Conservation (phyloP, 2,329 filamentous ascomycete species). For the Coniochaeta prunicola region DNA sequence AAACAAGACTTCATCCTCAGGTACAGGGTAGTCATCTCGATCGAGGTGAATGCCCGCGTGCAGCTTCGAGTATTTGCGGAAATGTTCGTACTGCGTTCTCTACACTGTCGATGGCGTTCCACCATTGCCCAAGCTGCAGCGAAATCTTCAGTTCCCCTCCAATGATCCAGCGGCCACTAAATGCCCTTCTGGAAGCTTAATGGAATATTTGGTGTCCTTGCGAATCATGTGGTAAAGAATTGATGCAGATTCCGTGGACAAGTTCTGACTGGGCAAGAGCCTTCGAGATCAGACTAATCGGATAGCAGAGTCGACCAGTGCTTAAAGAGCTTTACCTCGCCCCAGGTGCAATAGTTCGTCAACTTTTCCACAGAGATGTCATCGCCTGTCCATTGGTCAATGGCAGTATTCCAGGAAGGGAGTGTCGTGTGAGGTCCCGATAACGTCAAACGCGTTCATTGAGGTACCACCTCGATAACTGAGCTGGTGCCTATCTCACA, state of each 20-base stretch:
- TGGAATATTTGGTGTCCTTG: conserved; percentile 18
- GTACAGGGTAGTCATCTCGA: too few species aligned
- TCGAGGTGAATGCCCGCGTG: too few species aligned
- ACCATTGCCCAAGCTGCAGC: not conserved
- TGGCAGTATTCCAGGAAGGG: not conserved
- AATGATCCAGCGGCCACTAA: conserved; percentile 1
- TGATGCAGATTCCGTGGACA: conserved; percentile 7
- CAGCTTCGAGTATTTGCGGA: too few species aligned
- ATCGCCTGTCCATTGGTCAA: not conserved
- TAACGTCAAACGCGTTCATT: not conserved
- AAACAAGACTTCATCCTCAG: too few species aligned
- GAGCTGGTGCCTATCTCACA: not conserved
- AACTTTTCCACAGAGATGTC: not conserved
- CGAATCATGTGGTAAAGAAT: conserved; percentile 24
- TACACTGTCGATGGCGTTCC: not conserved
- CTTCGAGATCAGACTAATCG: not conserved
- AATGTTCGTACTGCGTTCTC: not conserved
- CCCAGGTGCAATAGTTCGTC: not conserved
- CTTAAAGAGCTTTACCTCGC: not conserved
- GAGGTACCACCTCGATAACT: not conserved
- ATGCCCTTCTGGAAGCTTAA: conserved; percentile 4
- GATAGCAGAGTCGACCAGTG: not conserved
- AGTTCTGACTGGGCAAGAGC: not conserved
- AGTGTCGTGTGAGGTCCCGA: not conserved
- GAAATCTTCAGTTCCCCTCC: not conserved